Evolutionary conservation across 495 filamentous ascomycete species (phyloP).

Genomic region (Penicillium diatomitis): DNA sequence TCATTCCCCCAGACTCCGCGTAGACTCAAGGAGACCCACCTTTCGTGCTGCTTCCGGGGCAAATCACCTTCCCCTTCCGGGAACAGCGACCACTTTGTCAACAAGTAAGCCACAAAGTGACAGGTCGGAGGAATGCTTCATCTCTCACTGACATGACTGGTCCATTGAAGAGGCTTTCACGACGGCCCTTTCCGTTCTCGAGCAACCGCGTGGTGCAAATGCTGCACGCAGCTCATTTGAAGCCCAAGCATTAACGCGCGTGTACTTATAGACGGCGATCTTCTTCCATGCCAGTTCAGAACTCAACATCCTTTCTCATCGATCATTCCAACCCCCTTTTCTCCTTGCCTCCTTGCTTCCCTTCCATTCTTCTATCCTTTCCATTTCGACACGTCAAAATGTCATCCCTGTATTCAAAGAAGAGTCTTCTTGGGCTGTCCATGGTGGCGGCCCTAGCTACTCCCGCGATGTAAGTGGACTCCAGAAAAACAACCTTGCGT

Average conservation of each 20-base stretch:
- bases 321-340: slow-evolving; percentile 14
- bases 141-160: slow-evolving; percentile 5
- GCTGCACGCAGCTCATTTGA: slow-evolving; percentile 11
- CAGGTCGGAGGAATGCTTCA: too few species aligned
- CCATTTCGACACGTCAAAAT: slow-evolving; percentile 17
- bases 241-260: slow-evolving; percentile 6
- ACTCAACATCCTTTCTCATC: slow-evolving; percentile 6
- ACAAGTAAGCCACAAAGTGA: neutral
- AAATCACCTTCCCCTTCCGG: slow-evolving; percentile 5
- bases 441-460: slow-evolving; percentile 27
- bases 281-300: slow-evolving; percentile 25
- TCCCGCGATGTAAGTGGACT: slow-evolving; percentile 25
- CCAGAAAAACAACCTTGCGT: too few species aligned
- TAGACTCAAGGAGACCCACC: slow-evolving; percentile 1
- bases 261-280: slow-evolving; percentile 32
- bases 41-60: slow-evolving; percentile 12
- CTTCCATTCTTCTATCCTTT: too few species aligned
- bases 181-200: slow-evolving; percentile 5
- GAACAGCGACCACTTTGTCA: slow-evolving; percentile 2
- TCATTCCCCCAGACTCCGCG: slow-evolving; percentile 12
- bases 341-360: too few species aligned
- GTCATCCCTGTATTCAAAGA: slow-evolving; percentile 24
- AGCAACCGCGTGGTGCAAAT: neutral
- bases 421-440: slow-evolving; percentile 28
- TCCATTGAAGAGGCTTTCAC: neutral